Evolutionary conservation across 1,284 basidiomycete genomes (phyloP).

Genomic region (Anthracocystis walkeri): DNA sequence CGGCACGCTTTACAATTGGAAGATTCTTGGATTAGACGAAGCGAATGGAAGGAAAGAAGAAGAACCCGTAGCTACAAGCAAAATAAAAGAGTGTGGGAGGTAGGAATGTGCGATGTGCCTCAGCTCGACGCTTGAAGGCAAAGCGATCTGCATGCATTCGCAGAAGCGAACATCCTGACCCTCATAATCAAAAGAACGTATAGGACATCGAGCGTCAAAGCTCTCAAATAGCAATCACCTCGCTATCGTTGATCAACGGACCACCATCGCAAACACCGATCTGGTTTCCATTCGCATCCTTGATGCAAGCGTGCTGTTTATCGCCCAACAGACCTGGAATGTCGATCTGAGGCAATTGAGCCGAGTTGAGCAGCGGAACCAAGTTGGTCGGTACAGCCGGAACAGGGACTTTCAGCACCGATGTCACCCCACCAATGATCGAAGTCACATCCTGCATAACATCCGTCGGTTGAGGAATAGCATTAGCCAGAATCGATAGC

Average conservation of each 20-base stretch:
- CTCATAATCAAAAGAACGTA: neutral
- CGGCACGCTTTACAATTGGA: too few species aligned
- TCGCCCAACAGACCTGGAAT: constrained; percentile 29
- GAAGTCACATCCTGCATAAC: constrained; percentile 29
- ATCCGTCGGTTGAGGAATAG: constrained; percentile 23
- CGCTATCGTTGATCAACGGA: constrained; percentile 39
- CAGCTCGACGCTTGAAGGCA: too few species aligned
- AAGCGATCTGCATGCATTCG: too few species aligned
- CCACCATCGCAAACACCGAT: constrained; percentile 28
- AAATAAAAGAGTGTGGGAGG: too few species aligned
- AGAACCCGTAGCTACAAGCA: too few species aligned
- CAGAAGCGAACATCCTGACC: neutral
- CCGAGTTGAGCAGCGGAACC: constrained; percentile 31
- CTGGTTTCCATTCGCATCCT: constrained; percentile 31
- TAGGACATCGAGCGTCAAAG: neutral
- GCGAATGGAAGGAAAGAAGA: too few species aligned
- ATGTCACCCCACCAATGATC: constrained; percentile 29
- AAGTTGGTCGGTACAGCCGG: constrained; percentile 25
- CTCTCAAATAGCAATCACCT: constrained; percentile 21
- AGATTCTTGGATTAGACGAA: too few species aligned
- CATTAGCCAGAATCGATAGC: constrained; percentile 23
- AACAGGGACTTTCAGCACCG: constrained; percentile 20
- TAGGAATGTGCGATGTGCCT: too few species aligned
- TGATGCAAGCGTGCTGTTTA: constrained; percentile 33
- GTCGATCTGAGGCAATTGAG: constrained; percentile 32